phyloP scores from a whole-genome alignment of 78 protist genomes.

The Dictyostelium brefeldianum region DNA sequence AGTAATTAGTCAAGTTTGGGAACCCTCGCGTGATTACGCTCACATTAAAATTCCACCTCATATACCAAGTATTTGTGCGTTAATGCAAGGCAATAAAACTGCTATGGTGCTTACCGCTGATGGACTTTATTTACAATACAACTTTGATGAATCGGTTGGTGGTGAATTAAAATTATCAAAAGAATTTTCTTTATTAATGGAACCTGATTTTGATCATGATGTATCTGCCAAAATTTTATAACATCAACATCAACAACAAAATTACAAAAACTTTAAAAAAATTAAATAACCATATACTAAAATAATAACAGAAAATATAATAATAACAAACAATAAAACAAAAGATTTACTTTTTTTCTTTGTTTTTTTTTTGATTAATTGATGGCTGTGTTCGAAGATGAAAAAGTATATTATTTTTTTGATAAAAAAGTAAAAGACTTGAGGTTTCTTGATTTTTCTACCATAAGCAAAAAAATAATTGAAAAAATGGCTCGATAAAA shows the following conservation, averaged over 20 bases:
- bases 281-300: no score
- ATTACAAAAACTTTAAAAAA: background rate
- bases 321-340: no score
- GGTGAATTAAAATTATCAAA: slow-evolving; percentile 78
- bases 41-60: slow-evolving; percentile 71
- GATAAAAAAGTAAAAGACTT: no score
- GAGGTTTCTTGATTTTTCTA: no score
- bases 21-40: slow-evolving; percentile 81
- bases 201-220: slow-evolving; percentile 28
- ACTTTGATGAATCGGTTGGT: slow-evolving; percentile 76
- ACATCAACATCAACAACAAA: background rate
- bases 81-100: slow-evolving; percentile 46
- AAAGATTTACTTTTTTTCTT: no score
- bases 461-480: no score
- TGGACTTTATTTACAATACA: slow-evolving; percentile 63
- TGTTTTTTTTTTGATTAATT: no score
- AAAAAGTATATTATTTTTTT: no score
- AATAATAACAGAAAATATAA: no score
- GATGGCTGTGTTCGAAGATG: no score
- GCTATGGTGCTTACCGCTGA: slow-evolving; percentile 80
- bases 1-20: slow-evolving; percentile 70
- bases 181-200: slow-evolving; percentile 55
- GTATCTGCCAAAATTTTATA: slow-evolving; percentile 15
- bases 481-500: no score
- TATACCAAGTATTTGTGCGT: slow-evolving; percentile 68